phyloP scores from a whole-genome alignment of 805 yeast species.

The Cyberlindnera mrakii region DNA sequence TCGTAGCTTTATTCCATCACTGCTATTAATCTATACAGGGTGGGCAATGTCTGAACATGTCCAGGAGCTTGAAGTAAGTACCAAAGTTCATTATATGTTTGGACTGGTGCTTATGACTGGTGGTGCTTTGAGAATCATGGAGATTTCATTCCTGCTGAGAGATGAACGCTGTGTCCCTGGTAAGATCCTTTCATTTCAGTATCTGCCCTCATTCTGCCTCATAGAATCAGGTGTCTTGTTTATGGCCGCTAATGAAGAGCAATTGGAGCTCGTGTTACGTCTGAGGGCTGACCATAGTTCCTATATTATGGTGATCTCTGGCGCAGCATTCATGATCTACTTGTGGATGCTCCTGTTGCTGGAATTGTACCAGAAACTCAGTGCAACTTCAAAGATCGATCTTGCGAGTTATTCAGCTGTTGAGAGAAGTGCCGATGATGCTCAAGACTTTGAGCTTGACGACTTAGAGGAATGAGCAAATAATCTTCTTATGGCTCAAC shows the following conservation, averaged over 20 bases:
- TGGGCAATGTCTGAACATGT: slow-evolving; percentile 91
- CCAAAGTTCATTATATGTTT: slow-evolving; percentile 83
- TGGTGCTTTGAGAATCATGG: slow-evolving; percentile 70
- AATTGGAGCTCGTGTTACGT: slow-evolving; percentile 60
- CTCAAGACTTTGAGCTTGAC: neutral
- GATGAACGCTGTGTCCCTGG: slow-evolving; percentile 47
- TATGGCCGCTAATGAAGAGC: slow-evolving; percentile 93
- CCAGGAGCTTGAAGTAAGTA: slow-evolving; percentile 69
- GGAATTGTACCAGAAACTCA: slow-evolving; percentile 48
- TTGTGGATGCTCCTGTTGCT: slow-evolving; percentile 60
- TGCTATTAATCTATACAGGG: slow-evolving; percentile 82
- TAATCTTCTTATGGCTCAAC: neutral
- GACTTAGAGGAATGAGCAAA: slow-evolving; percentile 1
- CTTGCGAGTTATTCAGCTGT: slow-evolving; percentile 10
- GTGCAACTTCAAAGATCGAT: slow-evolving; percentile 4
- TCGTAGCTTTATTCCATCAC: slow-evolving; percentile 74
- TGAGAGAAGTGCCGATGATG: slow-evolving; percentile 2
- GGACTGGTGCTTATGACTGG: slow-evolving; percentile 77
- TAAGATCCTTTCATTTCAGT: slow-evolving; percentile 66
- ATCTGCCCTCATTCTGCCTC: slow-evolving; percentile 76
- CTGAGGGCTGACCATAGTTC: slow-evolving; percentile 83
- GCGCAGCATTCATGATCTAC: slow-evolving; percentile 68
- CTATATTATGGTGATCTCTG: slow-evolving; percentile 62
- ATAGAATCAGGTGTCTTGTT: slow-evolving; percentile 75
- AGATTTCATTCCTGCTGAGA: slow-evolving; percentile 67